phyloP scores from a whole-genome alignment of 306 rosid species.

The Cercis canadensis region DNA sequence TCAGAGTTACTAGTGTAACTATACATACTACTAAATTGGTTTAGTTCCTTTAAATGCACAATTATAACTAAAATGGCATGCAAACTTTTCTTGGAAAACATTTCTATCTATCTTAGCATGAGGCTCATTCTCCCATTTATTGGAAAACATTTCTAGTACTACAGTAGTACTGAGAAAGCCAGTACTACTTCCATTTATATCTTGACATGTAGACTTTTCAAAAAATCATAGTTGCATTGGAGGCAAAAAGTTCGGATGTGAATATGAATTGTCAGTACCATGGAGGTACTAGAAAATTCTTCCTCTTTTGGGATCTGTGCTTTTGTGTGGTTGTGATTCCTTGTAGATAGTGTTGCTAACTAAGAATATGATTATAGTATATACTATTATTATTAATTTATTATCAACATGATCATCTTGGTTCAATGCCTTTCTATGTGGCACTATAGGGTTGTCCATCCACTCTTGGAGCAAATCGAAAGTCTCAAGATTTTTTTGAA shows the following conservation, averaged over 20 bases:
- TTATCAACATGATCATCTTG: constrained; percentile 15
- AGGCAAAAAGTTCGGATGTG: too few species aligned
- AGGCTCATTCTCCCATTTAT: too few species aligned
- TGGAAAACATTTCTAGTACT: too few species aligned
- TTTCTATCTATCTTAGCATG: not conserved
- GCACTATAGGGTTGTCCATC: constrained; percentile 88
- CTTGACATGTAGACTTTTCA: too few species aligned
- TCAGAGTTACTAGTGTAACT: not conserved
- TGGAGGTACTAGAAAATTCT: too few species aligned
- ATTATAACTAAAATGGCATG: not conserved
- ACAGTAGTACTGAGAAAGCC: too few species aligned
- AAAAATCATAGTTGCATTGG: too few species aligned
- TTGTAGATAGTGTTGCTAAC: not conserved
- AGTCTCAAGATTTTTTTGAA: constrained; percentile 94
- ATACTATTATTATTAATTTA: not conserved
- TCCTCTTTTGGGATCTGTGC: too few species aligned
- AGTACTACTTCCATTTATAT: too few species aligned
- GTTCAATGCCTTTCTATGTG: constrained; percentile 35
- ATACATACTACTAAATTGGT: not conserved
- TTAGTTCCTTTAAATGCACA: not conserved
- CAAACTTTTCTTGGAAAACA: not conserved
- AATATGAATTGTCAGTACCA: too few species aligned
- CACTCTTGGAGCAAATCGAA: constrained; percentile 95
- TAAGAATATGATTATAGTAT: not conserved
- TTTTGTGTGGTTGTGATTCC: not conserved